Conservation (phyloP, 164 flowering plant species). For the Paratinospora sagittata region DNA sequence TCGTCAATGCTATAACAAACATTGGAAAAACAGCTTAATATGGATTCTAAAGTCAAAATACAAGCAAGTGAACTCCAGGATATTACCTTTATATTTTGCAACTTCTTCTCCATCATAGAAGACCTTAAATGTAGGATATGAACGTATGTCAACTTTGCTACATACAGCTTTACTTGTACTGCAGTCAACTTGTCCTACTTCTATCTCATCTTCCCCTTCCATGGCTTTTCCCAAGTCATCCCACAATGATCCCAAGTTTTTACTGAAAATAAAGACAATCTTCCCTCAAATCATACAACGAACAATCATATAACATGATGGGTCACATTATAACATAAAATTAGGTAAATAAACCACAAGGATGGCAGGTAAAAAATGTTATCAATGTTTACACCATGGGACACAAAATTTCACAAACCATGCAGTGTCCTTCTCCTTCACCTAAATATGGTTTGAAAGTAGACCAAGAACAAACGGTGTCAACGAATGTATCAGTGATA, state of each 20-base stretch:
- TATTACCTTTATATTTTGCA: slow-evolving; percentile 74
- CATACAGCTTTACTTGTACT: slow-evolving; percentile 62
- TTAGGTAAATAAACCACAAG: not conserved
- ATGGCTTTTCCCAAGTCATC: slow-evolving; percentile 77
- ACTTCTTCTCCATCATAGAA: slow-evolving; percentile 95
- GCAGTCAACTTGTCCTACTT: slow-evolving; percentile 93
- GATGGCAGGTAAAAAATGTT: slow-evolving; percentile 15
- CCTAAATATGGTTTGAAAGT: slow-evolving; percentile 30
- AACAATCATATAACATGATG: not conserved
- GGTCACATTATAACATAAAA: not conserved
- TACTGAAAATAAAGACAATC: slow-evolving; percentile 37
- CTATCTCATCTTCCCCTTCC: slow-evolving; percentile 93
- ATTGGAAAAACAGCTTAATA: not conserved
- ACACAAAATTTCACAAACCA: slow-evolving; percentile 97
- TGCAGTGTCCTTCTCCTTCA: slow-evolving; percentile 92
- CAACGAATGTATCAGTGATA: not conserved
- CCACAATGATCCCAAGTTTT: slow-evolving; percentile 89
- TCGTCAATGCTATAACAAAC: not conserved
- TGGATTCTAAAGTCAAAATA: not conserved
- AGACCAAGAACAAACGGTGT: not conserved
- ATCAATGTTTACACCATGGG: slow-evolving; percentile 99
- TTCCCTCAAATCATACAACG: slow-evolving; percentile 5
- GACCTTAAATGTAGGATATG: slow-evolving; percentile 94
- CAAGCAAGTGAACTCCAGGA: not conserved
- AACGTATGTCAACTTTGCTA: slow-evolving; percentile 80